A percentile compares a stretch with the other conserved stretches of the same genome.
Conservation (phyloP, 768 basidiomycete species). For the Russula olivacea region DNA sequence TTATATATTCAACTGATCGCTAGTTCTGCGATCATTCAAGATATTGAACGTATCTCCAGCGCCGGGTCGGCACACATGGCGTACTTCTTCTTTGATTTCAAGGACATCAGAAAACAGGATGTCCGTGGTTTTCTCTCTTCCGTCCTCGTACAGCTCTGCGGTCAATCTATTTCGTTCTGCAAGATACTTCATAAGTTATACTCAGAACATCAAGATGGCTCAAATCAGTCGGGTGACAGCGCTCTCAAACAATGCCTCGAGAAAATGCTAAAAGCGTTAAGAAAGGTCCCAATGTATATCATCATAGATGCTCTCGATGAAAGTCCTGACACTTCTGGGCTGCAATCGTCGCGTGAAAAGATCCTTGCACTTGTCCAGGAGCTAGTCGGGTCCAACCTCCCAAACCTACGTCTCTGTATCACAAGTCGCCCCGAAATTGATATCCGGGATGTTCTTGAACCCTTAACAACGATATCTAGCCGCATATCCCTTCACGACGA, state of each 20-base stretch:
- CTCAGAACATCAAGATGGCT: not conserved
- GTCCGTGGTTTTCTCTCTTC: no score
- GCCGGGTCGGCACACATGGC: not conserved
- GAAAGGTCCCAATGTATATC: not conserved
- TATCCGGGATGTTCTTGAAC: no score
- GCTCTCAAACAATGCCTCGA: not conserved
- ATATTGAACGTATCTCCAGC: not conserved
- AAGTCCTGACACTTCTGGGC: not conserved
- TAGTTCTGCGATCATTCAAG: not conserved
- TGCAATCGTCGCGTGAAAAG: not conserved
- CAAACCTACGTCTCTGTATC: no score
- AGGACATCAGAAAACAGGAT: no score
- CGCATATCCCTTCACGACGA: not conserved
- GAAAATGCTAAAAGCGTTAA: not conserved
- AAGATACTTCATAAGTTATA: not conserved
- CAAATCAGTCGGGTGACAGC: not conserved
- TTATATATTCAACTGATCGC: not conserved
- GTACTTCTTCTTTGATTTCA: no score
- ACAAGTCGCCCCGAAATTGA: no score
- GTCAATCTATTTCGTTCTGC: not conserved
- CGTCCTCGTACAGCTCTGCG: not conserved
- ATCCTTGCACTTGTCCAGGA: not conserved
- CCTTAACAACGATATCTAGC: no score
- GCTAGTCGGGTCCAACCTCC: no score
- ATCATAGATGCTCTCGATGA: not conserved